Evolutionary conservation across 805 yeast species (phyloP).

Genomic region (Starmerella gropengiesseri): DNA sequence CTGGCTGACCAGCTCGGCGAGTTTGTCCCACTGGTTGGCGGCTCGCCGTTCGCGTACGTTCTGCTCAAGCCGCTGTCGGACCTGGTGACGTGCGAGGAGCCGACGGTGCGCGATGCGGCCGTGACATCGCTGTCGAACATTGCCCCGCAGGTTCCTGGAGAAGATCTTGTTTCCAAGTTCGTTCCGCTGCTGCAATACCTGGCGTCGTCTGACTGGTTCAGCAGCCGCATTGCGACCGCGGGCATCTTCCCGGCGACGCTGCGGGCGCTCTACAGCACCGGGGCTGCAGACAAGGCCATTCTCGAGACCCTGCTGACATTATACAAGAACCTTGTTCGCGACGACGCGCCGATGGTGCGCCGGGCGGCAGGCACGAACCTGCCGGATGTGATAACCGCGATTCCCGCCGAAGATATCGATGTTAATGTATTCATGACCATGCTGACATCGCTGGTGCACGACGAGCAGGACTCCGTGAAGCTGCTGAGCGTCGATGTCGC

Average conservation of each 20-base stretch:
- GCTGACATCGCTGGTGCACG: slow-evolving; percentile 68
- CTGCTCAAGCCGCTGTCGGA: slow-evolving; percentile 61
- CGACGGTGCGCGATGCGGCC: slow-evolving; percentile 89
- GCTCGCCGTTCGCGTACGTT: slow-evolving; percentile 49
- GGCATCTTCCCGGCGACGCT: slow-evolving; percentile 67
- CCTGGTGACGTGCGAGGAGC: slow-evolving; percentile 88
- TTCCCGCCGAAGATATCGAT: slow-evolving; percentile 24
- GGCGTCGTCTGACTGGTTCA: slow-evolving; percentile 88
- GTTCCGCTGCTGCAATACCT: slow-evolving; percentile 68
- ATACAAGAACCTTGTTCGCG: slow-evolving; percentile 62
- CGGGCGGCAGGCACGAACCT: slow-evolving; percentile 83
- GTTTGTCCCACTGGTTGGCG: slow-evolving; percentile 85
- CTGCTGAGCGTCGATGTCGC: slow-evolving; percentile 80
- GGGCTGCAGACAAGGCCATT: not conserved
- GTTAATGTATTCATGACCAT: slow-evolving; percentile 47
- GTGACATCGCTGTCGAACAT: slow-evolving; percentile 71
- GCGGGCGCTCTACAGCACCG: slow-evolving; percentile 27
- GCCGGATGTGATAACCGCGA: slow-evolving; percentile 58
- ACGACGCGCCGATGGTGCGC: slow-evolving; percentile 97
- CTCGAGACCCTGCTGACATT: slow-evolving; percentile 47
- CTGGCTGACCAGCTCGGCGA: slow-evolving; percentile 82
- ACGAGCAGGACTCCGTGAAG: slow-evolving; percentile 91
- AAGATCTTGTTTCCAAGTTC: slow-evolving; percentile 55
- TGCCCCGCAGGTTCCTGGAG: slow-evolving; percentile 46
- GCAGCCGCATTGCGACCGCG: slow-evolving; percentile 80